Base-by-base conservation (phyloP, 1,139 yeast species). In the Pichia norvegensis region DNA sequence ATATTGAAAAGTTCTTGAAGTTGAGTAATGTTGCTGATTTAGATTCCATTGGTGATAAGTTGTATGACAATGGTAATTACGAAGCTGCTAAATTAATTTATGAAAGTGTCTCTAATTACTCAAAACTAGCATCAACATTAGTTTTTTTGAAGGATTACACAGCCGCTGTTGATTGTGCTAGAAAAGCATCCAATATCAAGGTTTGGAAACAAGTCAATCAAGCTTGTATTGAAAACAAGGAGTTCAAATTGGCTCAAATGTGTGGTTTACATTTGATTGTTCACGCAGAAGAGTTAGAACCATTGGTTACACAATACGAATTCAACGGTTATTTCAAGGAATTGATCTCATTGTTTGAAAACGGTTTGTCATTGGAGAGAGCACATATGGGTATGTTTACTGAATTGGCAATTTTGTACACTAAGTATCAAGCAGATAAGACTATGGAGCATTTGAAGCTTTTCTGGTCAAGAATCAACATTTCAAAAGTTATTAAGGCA, bases 331-430 rank as follows among this genome's bases (percentile, higher is more conserved):
- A 87, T 69, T 88, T 90, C 68, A 85, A 81, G 54, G 96, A 94
- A 70, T 76, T 94, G 54, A 85, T 92, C 55, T 78, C 96, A 17
- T 77, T 92, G 60, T 87, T 92, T 61, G 98, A 92, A 69, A 94
- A 88, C 58, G 98, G 98, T 56, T 76, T 92, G 51, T 95, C 95
- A 43, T 77, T 92, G 58, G 99, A 92, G 72, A 85, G 98, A 66
- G 98, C 99, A 36, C 98, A 94, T 64, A 92, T 92, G 97, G 98
- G 97, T 59, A 92, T 92, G 97, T 92, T 94, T 65, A 92, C 99
- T 11, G 97, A 90, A 67, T 76, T 94, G 61, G 96, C 97, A 19
- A 75, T 86, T 46, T 73, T 92, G 58, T 92, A 92, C 71, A 77
- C 94, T 56, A 92, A 90, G 67, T 92, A 90, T 68, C 79, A 80